Conservation (phyloP, 208 protist genomes). For the Wallacemonas sp. region DNA sequence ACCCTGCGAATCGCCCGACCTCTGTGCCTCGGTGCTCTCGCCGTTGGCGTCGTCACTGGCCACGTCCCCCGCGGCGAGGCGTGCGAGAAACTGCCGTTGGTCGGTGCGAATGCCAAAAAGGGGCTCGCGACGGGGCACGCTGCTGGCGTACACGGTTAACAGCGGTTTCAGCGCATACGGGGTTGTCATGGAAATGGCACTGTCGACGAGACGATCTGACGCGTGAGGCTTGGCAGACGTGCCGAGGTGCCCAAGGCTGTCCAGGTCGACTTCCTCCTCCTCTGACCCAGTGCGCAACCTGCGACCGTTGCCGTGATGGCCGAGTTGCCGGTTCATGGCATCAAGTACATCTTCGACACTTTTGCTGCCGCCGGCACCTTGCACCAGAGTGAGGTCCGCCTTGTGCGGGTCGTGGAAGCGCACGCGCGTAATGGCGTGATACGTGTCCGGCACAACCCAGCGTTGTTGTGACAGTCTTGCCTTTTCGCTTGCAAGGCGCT, state of each 20-base stretch:
- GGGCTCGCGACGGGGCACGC: conserved; percentile 65
- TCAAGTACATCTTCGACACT: conserved; percentile 50
- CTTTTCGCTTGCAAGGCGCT: conserved; percentile 29
- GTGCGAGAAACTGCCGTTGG: not conserved
- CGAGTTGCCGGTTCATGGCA: conserved; percentile 30
- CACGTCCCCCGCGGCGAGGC: not conserved
- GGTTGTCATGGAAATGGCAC: conserved; percentile 20
- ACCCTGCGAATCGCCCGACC: too few species aligned
- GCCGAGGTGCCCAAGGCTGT: not conserved
- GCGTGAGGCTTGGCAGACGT: not conserved
- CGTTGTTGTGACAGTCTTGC: conserved; percentile 41
- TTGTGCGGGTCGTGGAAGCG: conserved; percentile 55
- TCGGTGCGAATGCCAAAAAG: conserved; percentile 40
- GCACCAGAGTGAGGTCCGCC: conserved; percentile 53
- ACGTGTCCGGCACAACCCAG: conserved; percentile 38
- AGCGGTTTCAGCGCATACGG: conserved; percentile 69
- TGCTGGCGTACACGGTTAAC: conserved; percentile 71
- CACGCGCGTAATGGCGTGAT: conserved; percentile 79
- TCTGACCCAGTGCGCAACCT: not conserved
- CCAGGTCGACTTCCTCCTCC: not conserved
- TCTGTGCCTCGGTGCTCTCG: not conserved
- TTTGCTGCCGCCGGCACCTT: conserved; percentile 49
- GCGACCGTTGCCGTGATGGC: not conserved
- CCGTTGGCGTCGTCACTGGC: not conserved
- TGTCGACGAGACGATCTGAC: not conserved